Conservation (phyloP, 495 filamentous ascomycete genomes). For the Bacidia gigantensis region DNA sequence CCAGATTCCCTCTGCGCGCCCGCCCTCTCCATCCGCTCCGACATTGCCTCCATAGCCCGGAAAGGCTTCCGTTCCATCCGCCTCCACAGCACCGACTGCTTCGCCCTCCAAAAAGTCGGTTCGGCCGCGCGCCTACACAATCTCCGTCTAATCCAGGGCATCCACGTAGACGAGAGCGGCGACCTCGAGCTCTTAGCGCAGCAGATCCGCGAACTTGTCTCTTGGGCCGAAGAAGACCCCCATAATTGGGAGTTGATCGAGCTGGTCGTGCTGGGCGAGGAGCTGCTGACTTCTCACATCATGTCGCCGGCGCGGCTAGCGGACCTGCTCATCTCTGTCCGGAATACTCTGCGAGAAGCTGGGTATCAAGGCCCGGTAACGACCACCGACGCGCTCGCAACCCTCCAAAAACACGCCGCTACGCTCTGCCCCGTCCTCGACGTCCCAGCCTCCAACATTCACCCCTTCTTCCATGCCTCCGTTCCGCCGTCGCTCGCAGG, state of each 20-base stretch:
- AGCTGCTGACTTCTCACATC: constrained; percentile 55
- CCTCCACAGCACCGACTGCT: constrained; percentile 87
- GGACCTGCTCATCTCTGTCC: constrained; percentile 45
- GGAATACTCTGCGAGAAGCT: constrained; percentile 29
- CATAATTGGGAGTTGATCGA: constrained; percentile 52
- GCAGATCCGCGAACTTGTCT: constrained; percentile 58
- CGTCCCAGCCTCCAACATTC: constrained; percentile 68
- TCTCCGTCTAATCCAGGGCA: constrained; percentile 68
- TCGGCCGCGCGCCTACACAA: constrained; percentile 44
- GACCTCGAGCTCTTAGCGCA: constrained; percentile 34
- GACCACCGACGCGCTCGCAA: constrained; percentile 72
- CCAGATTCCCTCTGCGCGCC: constrained; percentile 50
- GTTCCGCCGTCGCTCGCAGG: constrained; percentile 52
- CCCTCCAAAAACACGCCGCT: constrained; percentile 42
- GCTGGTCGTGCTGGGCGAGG: constrained; percentile 80
- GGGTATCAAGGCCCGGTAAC: constrained; percentile 69
- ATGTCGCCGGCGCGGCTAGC: constrained; percentile 41
- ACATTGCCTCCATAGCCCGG: constrained; percentile 53
- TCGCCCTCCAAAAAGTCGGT: constrained; percentile 60
- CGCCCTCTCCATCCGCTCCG: constrained; percentile 40
- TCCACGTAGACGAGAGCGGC: constrained; percentile 61
- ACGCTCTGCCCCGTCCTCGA: constrained; percentile 62
- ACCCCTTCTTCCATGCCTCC: constrained; percentile 80
- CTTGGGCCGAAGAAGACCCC: constrained; percentile 33
- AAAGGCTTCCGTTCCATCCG: constrained; percentile 74